Evolutionary conservation across 148 eudicot genomes (phyloP).

Genomic region (Vaccinium macrocarpon): DNA sequence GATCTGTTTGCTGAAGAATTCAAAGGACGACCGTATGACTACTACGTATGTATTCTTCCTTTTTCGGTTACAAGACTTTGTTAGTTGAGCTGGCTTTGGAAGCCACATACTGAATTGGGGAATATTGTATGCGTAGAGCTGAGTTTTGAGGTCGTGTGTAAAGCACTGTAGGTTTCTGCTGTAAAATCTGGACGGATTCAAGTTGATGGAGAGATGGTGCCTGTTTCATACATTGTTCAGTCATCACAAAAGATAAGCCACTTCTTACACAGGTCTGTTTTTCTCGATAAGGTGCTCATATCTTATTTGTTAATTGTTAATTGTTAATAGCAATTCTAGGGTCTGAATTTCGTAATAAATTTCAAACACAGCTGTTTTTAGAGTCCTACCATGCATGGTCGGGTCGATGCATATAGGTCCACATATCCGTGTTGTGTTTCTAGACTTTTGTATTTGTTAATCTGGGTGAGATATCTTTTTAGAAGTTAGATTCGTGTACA

Average conservation of each 20-base stretch:
- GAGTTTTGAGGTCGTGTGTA: constrained; percentile 13
- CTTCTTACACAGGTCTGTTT: constrained; percentile 78
- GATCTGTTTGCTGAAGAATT: constrained; percentile 88
- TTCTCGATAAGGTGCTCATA: not conserved
- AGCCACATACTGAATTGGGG: not conserved
- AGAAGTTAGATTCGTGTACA: not conserved
- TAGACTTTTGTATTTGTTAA: not conserved
- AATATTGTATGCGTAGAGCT: not conserved
- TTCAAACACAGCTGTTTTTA: no score
- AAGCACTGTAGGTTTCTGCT: constrained; percentile 64
- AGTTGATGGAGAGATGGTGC: constrained; percentile 80
- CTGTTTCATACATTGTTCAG: constrained; percentile 65
- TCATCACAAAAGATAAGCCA: constrained; percentile 91
- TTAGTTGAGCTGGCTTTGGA: not conserved
- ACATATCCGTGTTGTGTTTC: no score
- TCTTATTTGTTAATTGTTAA: not conserved
- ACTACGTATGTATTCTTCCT: constrained; percentile 54
- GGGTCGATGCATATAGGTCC: no score
- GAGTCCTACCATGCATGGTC: no score
- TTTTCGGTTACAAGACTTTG: constrained; percentile 2
- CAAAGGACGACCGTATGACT: constrained; percentile 79
- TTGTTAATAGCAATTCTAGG: no score
- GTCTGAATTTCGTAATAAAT: no score
- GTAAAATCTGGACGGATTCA: constrained; percentile 93
- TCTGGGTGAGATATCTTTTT: not conserved